Conservation (phyloP, 768 basidiomycete species). For the Russula compacta region DNA sequence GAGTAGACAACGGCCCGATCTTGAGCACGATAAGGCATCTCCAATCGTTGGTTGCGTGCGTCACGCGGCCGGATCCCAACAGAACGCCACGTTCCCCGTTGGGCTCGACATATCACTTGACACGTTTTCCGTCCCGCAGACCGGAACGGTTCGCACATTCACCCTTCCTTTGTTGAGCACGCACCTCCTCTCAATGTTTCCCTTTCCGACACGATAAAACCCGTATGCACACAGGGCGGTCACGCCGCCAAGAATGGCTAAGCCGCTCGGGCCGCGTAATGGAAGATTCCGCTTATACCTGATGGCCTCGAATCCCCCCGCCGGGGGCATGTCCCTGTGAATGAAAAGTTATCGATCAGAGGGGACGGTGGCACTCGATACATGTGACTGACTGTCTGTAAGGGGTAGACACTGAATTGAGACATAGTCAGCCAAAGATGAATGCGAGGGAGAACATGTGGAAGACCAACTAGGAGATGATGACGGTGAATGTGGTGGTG, state of each 20-base stretch:
- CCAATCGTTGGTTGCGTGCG: constrained; percentile 21
- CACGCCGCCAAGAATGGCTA: constrained; percentile 79
- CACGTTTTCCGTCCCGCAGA: constrained; percentile 69
- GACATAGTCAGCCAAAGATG: constrained; percentile 8
- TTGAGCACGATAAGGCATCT: constrained; percentile 34
- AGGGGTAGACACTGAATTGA: constrained; percentile 42
- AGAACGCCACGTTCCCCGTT: constrained; percentile 56
- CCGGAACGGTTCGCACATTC: constrained; percentile 22
- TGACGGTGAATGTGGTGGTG: background rate
- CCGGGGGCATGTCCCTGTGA: constrained; percentile 87
- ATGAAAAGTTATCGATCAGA: constrained; percentile 11
- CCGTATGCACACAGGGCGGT: constrained; percentile 81
- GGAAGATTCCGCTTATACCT: constrained; percentile 96
- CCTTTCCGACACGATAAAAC: constrained; percentile 85
- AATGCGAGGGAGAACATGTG: constrained; percentile 2
- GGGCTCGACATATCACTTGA: constrained; percentile 39
- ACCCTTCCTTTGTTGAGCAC: constrained; percentile 26
- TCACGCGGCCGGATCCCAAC: constrained; percentile 58
- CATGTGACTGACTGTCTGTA: constrained; percentile 49
- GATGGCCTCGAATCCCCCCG: constrained; percentile 86
- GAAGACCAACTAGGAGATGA: constrained; percentile 12
- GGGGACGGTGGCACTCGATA: constrained; percentile 15
- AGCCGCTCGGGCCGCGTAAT: constrained; percentile 75
- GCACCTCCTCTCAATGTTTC: constrained; percentile 88
- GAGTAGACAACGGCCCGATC: constrained; percentile 15